These are phyloP conservation scores for Aureobasidium namibiae DNA, from an alignment of 2,329 filamentous ascomycete species.

Conservation along the genomic window DNA sequence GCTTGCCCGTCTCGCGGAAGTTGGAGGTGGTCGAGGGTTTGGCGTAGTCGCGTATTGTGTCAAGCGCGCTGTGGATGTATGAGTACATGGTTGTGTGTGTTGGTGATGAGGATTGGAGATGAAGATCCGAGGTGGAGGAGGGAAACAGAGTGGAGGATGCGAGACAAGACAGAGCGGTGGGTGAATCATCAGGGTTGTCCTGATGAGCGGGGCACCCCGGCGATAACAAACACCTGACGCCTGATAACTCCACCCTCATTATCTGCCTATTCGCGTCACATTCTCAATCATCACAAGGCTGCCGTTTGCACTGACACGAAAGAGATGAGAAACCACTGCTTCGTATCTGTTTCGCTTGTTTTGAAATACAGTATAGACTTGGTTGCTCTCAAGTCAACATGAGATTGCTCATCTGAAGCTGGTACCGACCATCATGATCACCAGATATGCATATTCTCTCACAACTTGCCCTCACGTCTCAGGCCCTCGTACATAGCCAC, in stretches of 20 bases:
- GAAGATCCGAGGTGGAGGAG: neutral
- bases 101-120: neutral
- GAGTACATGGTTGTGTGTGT: slow-evolving; percentile 51
- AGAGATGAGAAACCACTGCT: no score
- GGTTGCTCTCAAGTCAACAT: neutral
- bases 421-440: neutral
- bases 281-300: neutral
- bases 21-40: slow-evolving; percentile 85
- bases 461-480: slow-evolving; percentile 38
- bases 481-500: slow-evolving; percentile 48
- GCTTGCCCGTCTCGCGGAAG: slow-evolving; percentile 87
- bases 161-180: slow-evolving; percentile 7
- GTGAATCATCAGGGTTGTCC: slow-evolving; percentile 11
- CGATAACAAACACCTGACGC: neutral
- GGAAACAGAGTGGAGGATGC: neutral
- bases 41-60: slow-evolving; percentile 86
- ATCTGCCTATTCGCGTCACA: neutral
- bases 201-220: slow-evolving; percentile 1
- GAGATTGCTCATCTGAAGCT: neutral
- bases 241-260: neutral
- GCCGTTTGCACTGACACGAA: neutral
- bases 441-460: neutral
- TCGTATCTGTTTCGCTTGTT: neutral
- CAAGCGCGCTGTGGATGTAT: slow-evolving; percentile 77
- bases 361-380: neutral